Evolutionary conservation across 208 protist genomes (phyloP), one percentile per base, ranked within the genome.

Genomic region (Endotrypanum monterogeii): DNA sequence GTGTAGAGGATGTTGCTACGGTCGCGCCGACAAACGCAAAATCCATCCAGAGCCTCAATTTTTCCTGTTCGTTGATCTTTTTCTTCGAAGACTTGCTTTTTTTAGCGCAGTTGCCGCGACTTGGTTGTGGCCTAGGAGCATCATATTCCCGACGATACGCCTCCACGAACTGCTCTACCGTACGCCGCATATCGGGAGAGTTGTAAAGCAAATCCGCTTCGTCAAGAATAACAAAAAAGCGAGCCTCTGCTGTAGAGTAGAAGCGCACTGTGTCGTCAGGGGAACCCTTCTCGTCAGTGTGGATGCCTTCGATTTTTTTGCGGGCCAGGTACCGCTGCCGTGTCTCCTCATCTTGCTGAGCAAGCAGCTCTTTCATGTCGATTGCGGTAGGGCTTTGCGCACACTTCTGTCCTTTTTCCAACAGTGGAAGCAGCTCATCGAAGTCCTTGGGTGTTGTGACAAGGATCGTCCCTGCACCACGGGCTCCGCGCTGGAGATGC

Each of bases 161-260:
- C 18, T 78, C 70, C 11, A 94, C 66, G 56, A 93, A 92, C 11
- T 63, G 54, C 14, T 65, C 74, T 7, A 94, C 82, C 0, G 74
- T 83, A 4, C 37, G 55, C 7, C 89, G 84, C 91, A 94, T 95
- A 39, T 89, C 82, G 0, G 83, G 57, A 0, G 88, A 91, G 60
- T 94, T 83, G 73, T 97, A 89, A 1, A 96, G 73, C 35, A 97
- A 55, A 63, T 98, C 94, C 12, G 91, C 92, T 79, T 98, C 94
- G 73, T 98, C 94, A 16, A 96, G 82, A 30, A 96, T 86, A 20
- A 98, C 67, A 2, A 88, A 46, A 66, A 98, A 97, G 35, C 81
- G 89, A 23, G 23, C 39, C n/a, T 60, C 54, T 6, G 23, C 2
- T 28, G 76, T 69, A 18, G 80, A 78, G 69, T 51, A 51, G 66